Percentiles rank a stretch among this genome's conserved stretches.
phyloP scores from a whole-genome alignment of 2,329 filamentous ascomycete species.

The Sarocladiaceae sp. region DNA sequence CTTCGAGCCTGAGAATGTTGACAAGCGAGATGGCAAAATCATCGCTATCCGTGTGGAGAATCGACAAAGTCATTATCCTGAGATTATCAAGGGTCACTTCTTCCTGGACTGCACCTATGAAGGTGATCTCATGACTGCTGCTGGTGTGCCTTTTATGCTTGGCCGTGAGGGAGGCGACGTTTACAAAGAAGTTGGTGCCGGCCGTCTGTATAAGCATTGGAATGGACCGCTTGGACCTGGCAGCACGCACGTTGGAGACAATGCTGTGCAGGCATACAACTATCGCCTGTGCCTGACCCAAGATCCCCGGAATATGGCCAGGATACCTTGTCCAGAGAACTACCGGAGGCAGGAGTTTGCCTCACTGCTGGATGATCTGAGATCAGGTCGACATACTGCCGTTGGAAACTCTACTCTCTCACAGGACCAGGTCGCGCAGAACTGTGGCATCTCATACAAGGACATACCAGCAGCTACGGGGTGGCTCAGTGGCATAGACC shows the following conservation, averaged over 20 bases:
- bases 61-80: neutral
- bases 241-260: constrained; percentile 5
- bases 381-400: neutral
- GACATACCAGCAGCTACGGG: neutral
- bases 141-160: constrained; percentile 5
- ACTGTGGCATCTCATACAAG: neutral
- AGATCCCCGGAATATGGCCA: neutral
- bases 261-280: constrained; percentile 8
- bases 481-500: neutral
- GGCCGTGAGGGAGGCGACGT: neutral
- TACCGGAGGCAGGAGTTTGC: neutral
- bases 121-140: constrained; percentile 8
- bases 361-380: neutral
- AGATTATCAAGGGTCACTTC: constrained; percentile 3
- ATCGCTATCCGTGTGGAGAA: neutral
- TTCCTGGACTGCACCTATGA: constrained; percentile 9
- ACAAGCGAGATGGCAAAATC: neutral
- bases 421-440: neutral
- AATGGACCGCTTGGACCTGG: neutral
- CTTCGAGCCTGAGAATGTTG: constrained; percentile 5
- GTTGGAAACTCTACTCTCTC: neutral
- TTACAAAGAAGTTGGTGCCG: neutral
- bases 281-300: constrained; percentile 4
- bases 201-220: constrained; percentile 3
- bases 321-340: neutral